Conservation (phyloP, 2,329 filamentous ascomycete genomes). For the Pseudogymnoascus sp. region DNA sequence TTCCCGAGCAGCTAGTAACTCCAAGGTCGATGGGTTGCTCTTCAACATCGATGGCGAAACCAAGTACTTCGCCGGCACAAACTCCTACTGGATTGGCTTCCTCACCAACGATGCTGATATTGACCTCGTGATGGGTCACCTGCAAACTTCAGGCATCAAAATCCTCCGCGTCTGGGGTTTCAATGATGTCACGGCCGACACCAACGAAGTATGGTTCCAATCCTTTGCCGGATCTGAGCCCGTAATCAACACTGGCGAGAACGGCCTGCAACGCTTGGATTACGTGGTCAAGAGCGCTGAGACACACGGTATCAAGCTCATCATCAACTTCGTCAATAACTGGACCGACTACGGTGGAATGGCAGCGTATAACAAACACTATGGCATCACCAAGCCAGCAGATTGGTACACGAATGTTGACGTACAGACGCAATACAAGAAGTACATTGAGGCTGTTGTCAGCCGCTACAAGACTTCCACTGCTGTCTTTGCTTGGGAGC, state of each 20-base stretch:
- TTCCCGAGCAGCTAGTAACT: background rate
- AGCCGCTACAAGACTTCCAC: conserved; percentile 52
- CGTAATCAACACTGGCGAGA: conserved; percentile 56
- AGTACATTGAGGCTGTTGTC: conserved; percentile 55
- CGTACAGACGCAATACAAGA: conserved; percentile 50
- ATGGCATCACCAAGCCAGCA: conserved; percentile 41
- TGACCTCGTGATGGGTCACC: conserved; percentile 41
- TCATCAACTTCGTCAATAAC: conserved; percentile 63
- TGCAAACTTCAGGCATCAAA: conserved; percentile 46
- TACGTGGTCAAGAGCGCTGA: conserved; percentile 56
- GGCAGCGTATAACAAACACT: conserved; percentile 49
- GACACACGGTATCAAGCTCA: conserved; percentile 53
- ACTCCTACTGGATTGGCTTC: conserved; percentile 49
- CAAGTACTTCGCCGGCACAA: conserved; percentile 45
- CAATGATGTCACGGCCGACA: conserved; percentile 44
- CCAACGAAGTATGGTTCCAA: conserved; percentile 11
- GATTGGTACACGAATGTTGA: conserved; percentile 51
- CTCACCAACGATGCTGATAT: conserved; percentile 46
- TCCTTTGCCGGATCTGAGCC: conserved; percentile 35
- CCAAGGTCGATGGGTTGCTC: conserved; percentile 21
- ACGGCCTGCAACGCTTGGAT: conserved; percentile 60
- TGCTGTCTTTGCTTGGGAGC: conserved; percentile 62
- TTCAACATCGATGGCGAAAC: conserved; percentile 37
- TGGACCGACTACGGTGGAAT: conserved; percentile 65
- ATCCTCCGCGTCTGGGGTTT: conserved; percentile 56